Conservation (phyloP, 2,329 filamentous ascomycete genomes). For the Fusarium buxicola region DNA sequence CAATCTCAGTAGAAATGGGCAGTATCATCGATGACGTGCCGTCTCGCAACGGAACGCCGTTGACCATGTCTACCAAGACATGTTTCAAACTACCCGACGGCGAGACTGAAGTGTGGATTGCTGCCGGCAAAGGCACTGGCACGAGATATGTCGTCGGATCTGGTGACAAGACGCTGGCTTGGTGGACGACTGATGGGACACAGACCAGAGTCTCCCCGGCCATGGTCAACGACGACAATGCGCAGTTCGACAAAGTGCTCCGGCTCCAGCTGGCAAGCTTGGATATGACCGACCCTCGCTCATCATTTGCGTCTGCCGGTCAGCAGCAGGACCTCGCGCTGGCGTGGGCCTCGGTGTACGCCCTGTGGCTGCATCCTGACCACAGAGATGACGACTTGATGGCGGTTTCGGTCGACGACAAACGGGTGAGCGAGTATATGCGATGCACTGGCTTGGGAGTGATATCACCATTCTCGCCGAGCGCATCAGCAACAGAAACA, state of each 20-base stretch:
- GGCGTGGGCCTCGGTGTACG: constrained; percentile 25
- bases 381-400: constrained; percentile 22
- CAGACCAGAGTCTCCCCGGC: constrained; percentile 19
- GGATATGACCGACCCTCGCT: neutral
- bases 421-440: constrained; percentile 20
- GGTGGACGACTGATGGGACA: constrained; percentile 7
- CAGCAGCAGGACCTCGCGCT: constrained; percentile 6
- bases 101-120: constrained; percentile 23
- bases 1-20: neutral
- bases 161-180: constrained; percentile 8
- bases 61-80: neutral
- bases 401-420: constrained; percentile 9
- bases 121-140: neutral
- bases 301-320: neutral
- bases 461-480: constrained; percentile 10
- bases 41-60: neutral
- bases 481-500: neutral
- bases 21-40: neutral
- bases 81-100: constrained; percentile 16
- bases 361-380: constrained; percentile 25
- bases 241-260: constrained; percentile 11
- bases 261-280: constrained; percentile 1
- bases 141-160: neutral
- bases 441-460: constrained; percentile 22
- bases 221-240: constrained; percentile 26